phyloP scores from a whole-genome alignment of 2,329 filamentous ascomycete genomes.

The Lojkania enalia region DNA sequence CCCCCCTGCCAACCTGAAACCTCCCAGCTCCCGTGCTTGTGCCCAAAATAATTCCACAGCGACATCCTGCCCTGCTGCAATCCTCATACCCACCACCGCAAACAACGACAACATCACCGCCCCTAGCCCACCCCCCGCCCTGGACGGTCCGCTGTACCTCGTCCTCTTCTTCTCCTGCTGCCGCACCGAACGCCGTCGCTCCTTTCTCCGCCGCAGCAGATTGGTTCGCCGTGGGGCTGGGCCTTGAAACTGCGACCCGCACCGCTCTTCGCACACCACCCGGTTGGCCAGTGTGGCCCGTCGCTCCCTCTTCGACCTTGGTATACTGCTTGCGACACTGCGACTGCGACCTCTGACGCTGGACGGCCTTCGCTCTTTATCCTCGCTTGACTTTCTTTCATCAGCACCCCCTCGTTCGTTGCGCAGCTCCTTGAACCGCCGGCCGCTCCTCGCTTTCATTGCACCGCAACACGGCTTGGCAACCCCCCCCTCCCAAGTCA shows the following conservation, averaged over 20 bases:
- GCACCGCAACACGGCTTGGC: slow-evolving; percentile 33
- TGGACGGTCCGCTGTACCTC: neutral
- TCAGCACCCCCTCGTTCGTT: slow-evolving; percentile 5
- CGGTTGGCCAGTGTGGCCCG: slow-evolving; percentile 14
- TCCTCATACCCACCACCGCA: neutral
- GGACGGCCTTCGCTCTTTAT: slow-evolving; percentile 20
- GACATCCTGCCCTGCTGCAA: neutral
- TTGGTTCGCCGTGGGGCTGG: slow-evolving; percentile 8
- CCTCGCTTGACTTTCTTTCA: slow-evolving; percentile 2
- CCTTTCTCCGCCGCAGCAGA: slow-evolving; percentile 8
- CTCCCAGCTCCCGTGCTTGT: no score
- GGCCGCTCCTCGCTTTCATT: slow-evolving; percentile 27
- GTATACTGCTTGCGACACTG: slow-evolving; percentile 20
- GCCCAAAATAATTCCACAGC: neutral
- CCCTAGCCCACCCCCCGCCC: neutral
- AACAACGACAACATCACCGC: neutral
- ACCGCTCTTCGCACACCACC: slow-evolving; percentile 20
- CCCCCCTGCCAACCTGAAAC: no score
- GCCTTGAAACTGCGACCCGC: slow-evolving; percentile 24
- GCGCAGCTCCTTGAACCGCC: slow-evolving; percentile 6
- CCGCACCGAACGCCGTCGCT: slow-evolving; percentile 9
- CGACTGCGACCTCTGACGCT: slow-evolving; percentile 11
- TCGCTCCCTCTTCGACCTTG: slow-evolving; percentile 17
- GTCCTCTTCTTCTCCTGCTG: neutral
- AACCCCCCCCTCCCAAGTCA: slow-evolving; percentile 11